phyloP scores from a whole-genome alignment of 169 alveolate species.

The Plasmodium gaboni region DNA sequence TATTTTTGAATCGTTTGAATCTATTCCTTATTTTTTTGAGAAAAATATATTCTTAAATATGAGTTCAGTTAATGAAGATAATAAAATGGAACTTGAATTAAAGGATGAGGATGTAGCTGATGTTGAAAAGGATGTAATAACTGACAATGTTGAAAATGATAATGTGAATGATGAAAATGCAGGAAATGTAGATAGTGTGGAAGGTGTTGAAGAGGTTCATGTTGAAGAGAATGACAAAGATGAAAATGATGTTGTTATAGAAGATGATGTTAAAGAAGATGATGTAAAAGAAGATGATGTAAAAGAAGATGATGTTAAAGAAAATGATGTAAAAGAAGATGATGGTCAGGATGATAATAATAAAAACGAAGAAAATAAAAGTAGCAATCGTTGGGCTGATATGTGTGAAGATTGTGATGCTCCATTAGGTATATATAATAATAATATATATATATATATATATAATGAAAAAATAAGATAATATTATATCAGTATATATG shows the following conservation, averaged over 20 bases:
- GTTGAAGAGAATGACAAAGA: neutral
- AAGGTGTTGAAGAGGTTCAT: neutral
- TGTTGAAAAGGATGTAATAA: conserved; percentile 7
- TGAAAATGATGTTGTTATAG: neutral
- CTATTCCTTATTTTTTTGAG: no score
- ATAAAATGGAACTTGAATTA: conserved; percentile 19
- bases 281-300: neutral
- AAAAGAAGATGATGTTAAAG: neutral
- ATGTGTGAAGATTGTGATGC: conserved; percentile 73
- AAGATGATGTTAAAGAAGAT: conserved; percentile 4
- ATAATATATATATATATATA: neutral
- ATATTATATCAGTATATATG: neutral
- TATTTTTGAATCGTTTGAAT: no score
- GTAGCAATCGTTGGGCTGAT: conserved; percentile 74
- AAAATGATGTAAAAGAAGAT: conserved; percentile 2
- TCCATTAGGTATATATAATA: conserved; percentile 40
- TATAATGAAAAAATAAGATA: neutral
- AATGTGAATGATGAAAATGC: conserved; percentile 1
- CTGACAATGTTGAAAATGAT: neutral
- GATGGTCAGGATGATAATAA: neutral
- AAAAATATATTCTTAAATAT: neutral
- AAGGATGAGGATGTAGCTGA: neutral
- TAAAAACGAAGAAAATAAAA: conserved; percentile 46
- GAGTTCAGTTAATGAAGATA: conserved; percentile 41
- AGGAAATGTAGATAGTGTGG: neutral